Evolutionary conservation across 768 basidiomycete genomes (phyloP), one percentile per base, ranked within the genome.

Genomic region (Lenzites betulinus): DNA sequence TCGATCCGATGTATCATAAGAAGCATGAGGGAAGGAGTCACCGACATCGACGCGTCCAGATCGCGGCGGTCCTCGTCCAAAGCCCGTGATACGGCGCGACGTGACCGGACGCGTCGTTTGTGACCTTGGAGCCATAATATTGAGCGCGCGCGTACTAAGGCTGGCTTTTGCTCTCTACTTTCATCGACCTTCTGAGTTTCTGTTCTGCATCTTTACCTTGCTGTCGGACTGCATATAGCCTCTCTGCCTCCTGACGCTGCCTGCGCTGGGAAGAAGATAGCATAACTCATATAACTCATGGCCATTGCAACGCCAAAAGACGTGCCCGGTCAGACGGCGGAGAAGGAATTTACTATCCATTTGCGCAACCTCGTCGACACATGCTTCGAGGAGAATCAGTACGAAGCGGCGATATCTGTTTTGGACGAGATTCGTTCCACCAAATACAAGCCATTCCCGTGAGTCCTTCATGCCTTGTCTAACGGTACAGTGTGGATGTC

Each of bases 371-470:
- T 89, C 4, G 87, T 91, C 20, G 88, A 92, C 68, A 85, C 80
- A 54, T 86, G 86, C 59, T 83, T 92, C 20, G 90, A 92, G 66
- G 90, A 92, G 70, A 84, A 85, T 18, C 88, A 90, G 59, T 90
- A 88, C 63, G 85, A 89, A 65, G 78, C 83, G 6, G 90, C 84
- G 7, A 86, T 90, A 28, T 74, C 78, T 15, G 73, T 83, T 26
- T 79, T 92, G 1, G 83, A 84, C 59, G 85, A 87, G 59, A 71
- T 92, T 2, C 83, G 86, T 47, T 81, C 83, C 0, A 69, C 80
- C n/a, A 74, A 78, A 25, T 79, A 80, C 71, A 83, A 74, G 52
- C 89, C 89, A 8, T 81, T 82, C 12, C 67, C 75, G 90, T 89
- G 70, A 69, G 87, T 75, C 26, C 30, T 33, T 33, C 30, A 33